A percentile compares a stretch with the other conserved stretches of the same genome.
Conservation (phyloP, 768 basidiomycete genomes). For the Agaricus subrufescens region DNA sequence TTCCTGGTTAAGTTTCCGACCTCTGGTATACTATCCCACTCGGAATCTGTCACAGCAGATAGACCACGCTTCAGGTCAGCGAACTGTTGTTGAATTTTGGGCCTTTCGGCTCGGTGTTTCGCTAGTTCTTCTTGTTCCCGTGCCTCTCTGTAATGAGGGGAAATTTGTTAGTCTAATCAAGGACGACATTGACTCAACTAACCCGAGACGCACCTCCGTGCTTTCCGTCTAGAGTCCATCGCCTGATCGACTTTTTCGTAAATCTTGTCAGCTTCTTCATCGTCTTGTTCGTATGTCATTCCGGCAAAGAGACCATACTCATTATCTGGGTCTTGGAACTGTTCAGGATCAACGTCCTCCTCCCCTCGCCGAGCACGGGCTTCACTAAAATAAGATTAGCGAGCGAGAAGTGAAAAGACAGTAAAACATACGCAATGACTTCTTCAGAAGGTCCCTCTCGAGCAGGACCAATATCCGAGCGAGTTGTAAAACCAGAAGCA, state of each 20-base stretch:
- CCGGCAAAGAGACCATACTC: conserved; percentile 95
- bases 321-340: conserved; percentile 96
- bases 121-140: conserved; percentile 66
- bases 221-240: conserved; percentile 83
- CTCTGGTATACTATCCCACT: conserved; percentile 96
- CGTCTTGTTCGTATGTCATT: conserved; percentile 93
- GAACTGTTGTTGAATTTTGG: conserved; percentile 95
- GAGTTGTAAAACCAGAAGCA: conserved; percentile 95
- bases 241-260: conserved; percentile 88
- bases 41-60: conserved; percentile 78
- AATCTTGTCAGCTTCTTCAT: conserved; percentile 95
- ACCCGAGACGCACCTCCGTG: conserved; percentile 65
- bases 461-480: conserved; percentile 98
- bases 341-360: conserved; percentile 88
- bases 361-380: conserved; percentile 85
- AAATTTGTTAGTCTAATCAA: conserved; percentile 22
- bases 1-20: conserved; percentile 94
- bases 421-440: conserved; percentile 67
- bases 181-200: conserved; percentile 27
- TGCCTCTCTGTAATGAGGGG: conserved; percentile 49
- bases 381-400: conserved; percentile 43
- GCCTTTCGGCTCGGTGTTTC: conserved; percentile 79
- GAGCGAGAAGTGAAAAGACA: not conserved
- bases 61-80: conserved; percentile 92
- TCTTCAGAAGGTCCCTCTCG: conserved; percentile 93